Evolutionary conservation across 352 stramenopile species (phyloP), one percentile per base, ranked within the genome.

Genomic region (Phytophthora ohioensis): DNA sequence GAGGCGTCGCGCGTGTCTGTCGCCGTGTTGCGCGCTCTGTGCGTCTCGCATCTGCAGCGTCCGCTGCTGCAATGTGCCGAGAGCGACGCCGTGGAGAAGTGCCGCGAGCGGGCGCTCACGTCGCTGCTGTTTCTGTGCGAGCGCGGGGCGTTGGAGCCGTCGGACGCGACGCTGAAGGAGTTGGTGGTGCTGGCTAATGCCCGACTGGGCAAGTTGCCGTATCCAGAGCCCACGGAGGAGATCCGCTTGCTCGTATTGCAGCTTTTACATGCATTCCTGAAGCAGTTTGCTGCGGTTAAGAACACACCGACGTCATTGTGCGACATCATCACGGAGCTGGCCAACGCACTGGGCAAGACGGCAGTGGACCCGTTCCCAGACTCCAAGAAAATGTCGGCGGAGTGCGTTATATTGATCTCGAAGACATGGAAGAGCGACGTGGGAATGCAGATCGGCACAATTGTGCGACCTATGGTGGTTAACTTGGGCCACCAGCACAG

Each of bases 401-500:
- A 93, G 48, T 88, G 78, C 42, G 75, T 85, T 39, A 84, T 92
- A 35, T 70, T 84, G 17, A 71, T 94, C 9, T 84, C 82, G 0
- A 73, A 57, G 7, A 71, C 55, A 3, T 93, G 86, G 89, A 77
- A 73, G 48, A 65, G 62, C 15, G 79, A 91, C 12, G 73, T 94
- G 1, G 79, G 84, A 39, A 74, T 93, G 57, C 89, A 95, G 35
- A 76, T 93, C 6, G 85, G 80, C 2, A 78, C 85, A 46, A 82
- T 96, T 51, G 80, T 90, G 6, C 83, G 82, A 12, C 85, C 89
- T 0, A 74, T 93, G 36, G 74, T 90, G 10, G 73, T 65, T 42
- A 96, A 94, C 69, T 71, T 96, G 4, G 73, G 82, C 2, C 87
- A 96, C 53, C 89, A 96, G 57, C 87, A 96, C 75, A 94, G 87